These are phyloP conservation scores for Glutinoglossum americanum DNA, from an alignment of 495 filamentous ascomycete genomes.

Conservation along the genomic window DNA sequence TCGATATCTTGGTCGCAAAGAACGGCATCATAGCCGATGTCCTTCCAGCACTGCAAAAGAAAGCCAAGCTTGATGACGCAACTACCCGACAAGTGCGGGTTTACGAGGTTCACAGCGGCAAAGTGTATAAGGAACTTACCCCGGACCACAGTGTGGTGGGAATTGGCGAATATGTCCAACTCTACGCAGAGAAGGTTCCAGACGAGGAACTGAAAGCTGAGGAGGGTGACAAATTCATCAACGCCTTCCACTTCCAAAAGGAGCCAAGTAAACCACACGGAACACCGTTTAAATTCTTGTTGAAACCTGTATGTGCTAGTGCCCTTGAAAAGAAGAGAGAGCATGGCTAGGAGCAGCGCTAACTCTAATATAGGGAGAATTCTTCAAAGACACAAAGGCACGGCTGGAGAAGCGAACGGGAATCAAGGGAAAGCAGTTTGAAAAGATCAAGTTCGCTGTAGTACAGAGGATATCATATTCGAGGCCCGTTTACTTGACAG, in stretches of 20 bases:
- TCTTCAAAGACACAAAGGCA: constrained; percentile 78
- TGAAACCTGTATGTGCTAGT: constrained; percentile 46
- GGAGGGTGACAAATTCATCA: constrained; percentile 37
- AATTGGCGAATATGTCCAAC: constrained; percentile 64
- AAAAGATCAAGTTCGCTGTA: constrained; percentile 93
- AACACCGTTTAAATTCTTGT: constrained; percentile 74
- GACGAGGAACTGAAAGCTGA: constrained; percentile 51
- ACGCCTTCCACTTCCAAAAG: constrained; percentile 77
- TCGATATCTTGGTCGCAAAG: constrained; percentile 68
- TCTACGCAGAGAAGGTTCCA: constrained; percentile 62
- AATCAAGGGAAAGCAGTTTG: constrained; percentile 92
- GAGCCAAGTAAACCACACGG: constrained; percentile 61
- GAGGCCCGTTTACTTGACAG: constrained; percentile 59
- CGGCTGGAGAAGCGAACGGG: constrained; percentile 74
- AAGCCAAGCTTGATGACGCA: constrained; percentile 57
- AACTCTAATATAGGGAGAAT: constrained; percentile 38
- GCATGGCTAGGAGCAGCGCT: constrained; percentile 6
- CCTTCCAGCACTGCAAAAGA: constrained; percentile 49
- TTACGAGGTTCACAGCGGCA: constrained; percentile 57
- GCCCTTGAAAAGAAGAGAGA: neutral
- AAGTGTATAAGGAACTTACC: constrained; percentile 53
- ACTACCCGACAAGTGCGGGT: constrained; percentile 43
- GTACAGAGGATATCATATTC: constrained; percentile 47
- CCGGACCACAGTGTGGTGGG: constrained; percentile 40
- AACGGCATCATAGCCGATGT: constrained; percentile 59